Base-by-base conservation (phyloP, 176 grass and related monocot species). In the Thinopyrum elongatum region DNA sequence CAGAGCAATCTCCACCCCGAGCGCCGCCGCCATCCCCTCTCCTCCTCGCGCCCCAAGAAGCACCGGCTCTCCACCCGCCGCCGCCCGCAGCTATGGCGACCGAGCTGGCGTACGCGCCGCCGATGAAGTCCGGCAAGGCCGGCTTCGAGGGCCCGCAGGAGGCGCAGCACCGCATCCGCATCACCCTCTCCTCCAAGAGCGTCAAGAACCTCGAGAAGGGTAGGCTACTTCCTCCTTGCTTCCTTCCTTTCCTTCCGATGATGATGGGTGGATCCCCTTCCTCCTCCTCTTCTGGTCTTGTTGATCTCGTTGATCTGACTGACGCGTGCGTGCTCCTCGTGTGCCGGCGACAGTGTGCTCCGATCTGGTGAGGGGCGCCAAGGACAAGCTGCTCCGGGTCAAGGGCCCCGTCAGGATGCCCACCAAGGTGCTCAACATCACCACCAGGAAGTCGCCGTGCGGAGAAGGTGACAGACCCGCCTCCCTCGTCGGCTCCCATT, bases 341-440 rank as follows among this genome's bases (percentile, higher is more conserved):
- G 49, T 53, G 49, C 49, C 49, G 49, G 49, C 49, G 7, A 27
- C 80, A 90, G 84, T 90, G 19, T 83, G 85, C 80, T 68, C 84
- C 13, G 89, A 90, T 83, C 75, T 90, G 74, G 89, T 90, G 22
- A 90, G 73, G 75, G 89, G 89, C 0, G 89, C 89, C 67, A 90
- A 87, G 89, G 85, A 84, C 11, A 92, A 88, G 83, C 4, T 21
- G 0, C 86, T 92, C 11, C 74, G 28, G 70, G 35, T 92, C 12
- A 89, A 89, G 86, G 90, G 90, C 8, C 90, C 90, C 26, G 86
- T 92, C 1, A 46, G 86, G 41, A 92, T 92, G 73, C 90, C 90
- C 74, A 92, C 90, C 79, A 92, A 92, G 90, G 86, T 92, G 83
- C 86, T 92, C 65, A 36, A 92, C 83, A 89, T 92, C 72, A 92